These are phyloP conservation scores for Phytophthora pini DNA, from an alignment of 352 stramenopile genomes.

Conservation along the genomic window DNA sequence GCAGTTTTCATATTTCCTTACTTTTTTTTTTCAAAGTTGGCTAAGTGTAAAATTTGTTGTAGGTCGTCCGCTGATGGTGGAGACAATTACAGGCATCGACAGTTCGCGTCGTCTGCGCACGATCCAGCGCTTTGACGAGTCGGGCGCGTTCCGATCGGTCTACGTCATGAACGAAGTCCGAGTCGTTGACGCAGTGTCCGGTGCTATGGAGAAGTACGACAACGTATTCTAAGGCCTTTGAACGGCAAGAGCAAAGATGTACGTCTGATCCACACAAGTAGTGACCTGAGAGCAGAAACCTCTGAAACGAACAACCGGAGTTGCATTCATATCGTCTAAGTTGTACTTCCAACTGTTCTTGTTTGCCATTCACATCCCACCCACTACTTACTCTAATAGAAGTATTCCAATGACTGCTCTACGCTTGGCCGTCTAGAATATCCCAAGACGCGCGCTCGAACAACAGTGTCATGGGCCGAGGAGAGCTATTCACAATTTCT, in stretches of 20 bases:
- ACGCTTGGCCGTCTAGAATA: constrained; percentile 41
- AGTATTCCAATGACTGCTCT: constrained; percentile 26
- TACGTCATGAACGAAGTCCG: constrained; percentile 90
- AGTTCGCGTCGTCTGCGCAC: constrained; percentile 82
- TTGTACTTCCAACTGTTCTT: constrained; percentile 1
- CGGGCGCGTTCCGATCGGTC: constrained; percentile 84
- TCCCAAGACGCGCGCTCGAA: constrained; percentile 80
- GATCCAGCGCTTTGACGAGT: constrained; percentile 89
- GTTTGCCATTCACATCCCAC: constrained; percentile 8
- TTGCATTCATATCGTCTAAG: constrained; percentile 21
- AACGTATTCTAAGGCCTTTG: constrained; percentile 70
- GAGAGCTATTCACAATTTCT: constrained; percentile 43
- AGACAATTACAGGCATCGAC: constrained; percentile 86
- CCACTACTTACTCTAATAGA: constrained; percentile 19
- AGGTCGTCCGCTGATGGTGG: constrained; percentile 83
- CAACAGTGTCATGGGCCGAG: constrained; percentile 57
- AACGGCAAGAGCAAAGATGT: neutral
- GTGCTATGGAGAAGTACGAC: constrained; percentile 89
- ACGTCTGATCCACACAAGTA: constrained; percentile 3
- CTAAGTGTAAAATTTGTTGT: constrained; percentile 3
- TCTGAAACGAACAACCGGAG: constrained; percentile 8
- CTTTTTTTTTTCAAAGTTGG: neutral
- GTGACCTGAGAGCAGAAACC: constrained; percentile 3
- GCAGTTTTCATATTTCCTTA: neutral
- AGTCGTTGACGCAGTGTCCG: constrained; percentile 86